A percentile compares a stretch with the other conserved stretches of the same genome.
Evolutionary conservation across 2,329 filamentous ascomycete genomes (phyloP).

Genomic region (Dichotomopilus funicola): DNA sequence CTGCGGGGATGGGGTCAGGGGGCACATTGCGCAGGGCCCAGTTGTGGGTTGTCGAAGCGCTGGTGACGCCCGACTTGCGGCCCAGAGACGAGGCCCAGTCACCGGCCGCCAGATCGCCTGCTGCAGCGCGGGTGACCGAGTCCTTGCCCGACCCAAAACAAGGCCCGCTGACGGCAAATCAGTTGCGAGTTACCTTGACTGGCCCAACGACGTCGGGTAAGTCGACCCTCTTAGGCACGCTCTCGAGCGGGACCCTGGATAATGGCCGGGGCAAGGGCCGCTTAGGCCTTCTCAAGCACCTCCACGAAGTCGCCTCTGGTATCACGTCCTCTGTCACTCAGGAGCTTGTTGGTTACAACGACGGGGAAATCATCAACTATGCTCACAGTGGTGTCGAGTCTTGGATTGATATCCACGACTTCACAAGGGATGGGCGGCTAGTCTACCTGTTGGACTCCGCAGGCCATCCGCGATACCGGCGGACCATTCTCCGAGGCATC

Average conservation of each 20-base stretch:
- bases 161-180: slow-evolving; percentile 54
- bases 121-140: slow-evolving; percentile 9
- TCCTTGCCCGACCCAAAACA: slow-evolving; percentile 28
- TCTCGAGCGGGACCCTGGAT: slow-evolving; percentile 82
- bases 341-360: slow-evolving; percentile 80
- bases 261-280: slow-evolving; percentile 89
- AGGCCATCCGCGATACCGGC: slow-evolving; percentile 79
- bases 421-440: slow-evolving; percentile 64
- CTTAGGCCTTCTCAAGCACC: slow-evolving; percentile 81
- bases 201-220: slow-evolving; percentile 90
- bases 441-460: slow-evolving; percentile 90
- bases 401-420: slow-evolving; percentile 89
- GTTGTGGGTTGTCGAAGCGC: slow-evolving; percentile 83
- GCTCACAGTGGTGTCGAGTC: slow-evolving; percentile 79
- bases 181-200: slow-evolving; percentile 79
- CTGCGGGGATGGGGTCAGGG: slow-evolving; percentile 25
- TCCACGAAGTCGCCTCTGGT: slow-evolving; percentile 86
- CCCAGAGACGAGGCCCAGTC: slow-evolving; percentile 26
- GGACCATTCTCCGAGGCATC: slow-evolving; percentile 83
- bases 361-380: slow-evolving; percentile 66
- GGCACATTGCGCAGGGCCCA: slow-evolving; percentile 39
- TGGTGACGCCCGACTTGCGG: slow-evolving; percentile 69
- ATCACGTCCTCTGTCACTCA: slow-evolving; percentile 92
- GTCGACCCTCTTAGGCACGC: slow-evolving; percentile 78
- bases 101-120: slow-evolving; percentile 3